phyloP scores from a whole-genome alignment of 257 asterid genomes.

The Ballota nigra region DNA sequence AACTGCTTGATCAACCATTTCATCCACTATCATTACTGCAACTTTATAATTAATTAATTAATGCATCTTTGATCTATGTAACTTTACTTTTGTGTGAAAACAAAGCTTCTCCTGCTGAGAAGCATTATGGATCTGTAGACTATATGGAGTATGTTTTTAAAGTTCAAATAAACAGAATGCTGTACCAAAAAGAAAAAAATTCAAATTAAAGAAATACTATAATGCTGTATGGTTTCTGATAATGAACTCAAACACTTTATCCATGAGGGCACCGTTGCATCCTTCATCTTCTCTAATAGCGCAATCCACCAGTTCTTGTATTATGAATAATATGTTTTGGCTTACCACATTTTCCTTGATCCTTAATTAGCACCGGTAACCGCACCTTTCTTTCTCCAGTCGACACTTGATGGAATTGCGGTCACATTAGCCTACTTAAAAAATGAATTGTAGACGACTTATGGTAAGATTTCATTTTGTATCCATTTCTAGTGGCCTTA shows the following conservation, averaged over 20 bases:
- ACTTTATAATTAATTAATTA: too few species aligned
- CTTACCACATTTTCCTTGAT: constrained; percentile 47
- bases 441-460: constrained; percentile 11
- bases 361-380: constrained; percentile 47
- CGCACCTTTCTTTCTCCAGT: constrained; percentile 49
- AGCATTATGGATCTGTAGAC: neutral
- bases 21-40: too few species aligned
- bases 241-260: neutral
- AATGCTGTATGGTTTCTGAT: constrained; percentile 8
- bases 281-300: constrained; percentile 4
- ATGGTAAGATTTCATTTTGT: constrained; percentile 7
- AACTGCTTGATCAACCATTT: neutral
- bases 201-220: neutral
- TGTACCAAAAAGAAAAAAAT: too few species aligned
- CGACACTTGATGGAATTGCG: constrained; percentile 33
- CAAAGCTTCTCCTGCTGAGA: neutral
- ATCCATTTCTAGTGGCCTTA: constrained; percentile 14
- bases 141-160: neutral
- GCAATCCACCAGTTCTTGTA: constrained; percentile 11
- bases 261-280: constrained; percentile 9
- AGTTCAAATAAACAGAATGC: neutral
- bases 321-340: neutral
- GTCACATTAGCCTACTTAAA: constrained; percentile 37
- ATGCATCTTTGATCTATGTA: neutral
- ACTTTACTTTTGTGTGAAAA: too few species aligned